A percentile compares a stretch with the other conserved stretches of the same genome.
These are phyloP conservation scores for Pichia sp. DNA, from an alignment of 1,139 yeast genomes.

Conservation along the genomic window DNA sequence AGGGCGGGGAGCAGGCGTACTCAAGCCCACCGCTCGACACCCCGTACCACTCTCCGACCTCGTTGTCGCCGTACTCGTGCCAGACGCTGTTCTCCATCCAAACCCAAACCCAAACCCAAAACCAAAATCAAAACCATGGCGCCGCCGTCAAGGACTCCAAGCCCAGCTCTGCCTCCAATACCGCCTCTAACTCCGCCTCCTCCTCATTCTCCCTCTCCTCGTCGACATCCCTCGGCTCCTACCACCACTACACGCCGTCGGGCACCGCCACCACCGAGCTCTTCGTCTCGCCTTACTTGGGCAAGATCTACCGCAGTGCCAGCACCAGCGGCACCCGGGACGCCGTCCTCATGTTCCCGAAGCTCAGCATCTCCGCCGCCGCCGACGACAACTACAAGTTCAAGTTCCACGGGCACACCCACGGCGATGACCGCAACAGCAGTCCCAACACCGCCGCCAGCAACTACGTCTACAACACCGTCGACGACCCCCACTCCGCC, in stretches of 20 bases:
- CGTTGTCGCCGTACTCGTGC: too few relatives aligned
- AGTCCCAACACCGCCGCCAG: too few relatives aligned
- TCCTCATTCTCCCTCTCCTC: not conserved
- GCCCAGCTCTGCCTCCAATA: not conserved
- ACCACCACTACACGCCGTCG: not conserved
- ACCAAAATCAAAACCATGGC: too few relatives aligned
- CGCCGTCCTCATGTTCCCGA: not conserved
- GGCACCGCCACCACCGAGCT: not conserved
- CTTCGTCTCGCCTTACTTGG: not conserved
- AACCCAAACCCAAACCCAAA: too few relatives aligned
- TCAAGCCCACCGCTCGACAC: not conserved
- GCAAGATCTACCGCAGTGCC: not conserved
- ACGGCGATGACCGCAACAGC: too few relatives aligned
- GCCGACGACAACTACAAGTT: not conserved
- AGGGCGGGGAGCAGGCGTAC: not conserved
- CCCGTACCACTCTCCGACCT: not conserved
- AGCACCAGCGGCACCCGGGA: not conserved
- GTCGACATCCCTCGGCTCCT: not conserved
- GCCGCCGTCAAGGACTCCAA: not conserved
- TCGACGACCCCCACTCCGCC: not conserved
- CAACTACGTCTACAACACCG: not conserved
- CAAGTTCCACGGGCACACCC: not conserved
- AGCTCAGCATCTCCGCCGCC: not conserved
- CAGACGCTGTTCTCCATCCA: too few relatives aligned
- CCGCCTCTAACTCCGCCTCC: not conserved